A percentile compares a stretch with the other conserved stretches of the same genome.
Conservation (phyloP, 2,329 filamentous ascomycete species). For the Stachybotrys elegans region DNA sequence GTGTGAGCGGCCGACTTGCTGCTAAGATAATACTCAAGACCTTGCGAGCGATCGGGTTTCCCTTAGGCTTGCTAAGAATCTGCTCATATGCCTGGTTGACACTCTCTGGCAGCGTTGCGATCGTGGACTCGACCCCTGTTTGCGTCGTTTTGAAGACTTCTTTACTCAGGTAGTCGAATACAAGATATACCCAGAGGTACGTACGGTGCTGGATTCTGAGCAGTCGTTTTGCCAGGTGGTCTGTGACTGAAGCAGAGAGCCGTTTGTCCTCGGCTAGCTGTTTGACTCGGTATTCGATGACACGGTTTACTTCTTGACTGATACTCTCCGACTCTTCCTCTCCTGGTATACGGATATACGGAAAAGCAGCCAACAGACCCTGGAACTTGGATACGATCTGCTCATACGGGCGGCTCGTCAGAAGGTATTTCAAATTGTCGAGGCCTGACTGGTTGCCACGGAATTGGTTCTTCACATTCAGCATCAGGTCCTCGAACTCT, state of each 20-base stretch:
- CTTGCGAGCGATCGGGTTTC: slow-evolving; percentile 13
- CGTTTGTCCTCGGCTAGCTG: slow-evolving; percentile 10
- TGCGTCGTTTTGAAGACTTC: slow-evolving; percentile 14
- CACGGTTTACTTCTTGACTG: slow-evolving; percentile 26
- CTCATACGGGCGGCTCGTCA: slow-evolving; percentile 30
- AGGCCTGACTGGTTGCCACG: too few relatives aligned
- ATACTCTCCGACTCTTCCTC: slow-evolving; percentile 30
- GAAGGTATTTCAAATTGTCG: slow-evolving; percentile 23
- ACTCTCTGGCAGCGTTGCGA: slow-evolving; percentile 19
- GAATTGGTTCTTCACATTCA: slow-evolving; percentile 4
- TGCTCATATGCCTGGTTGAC: slow-evolving; percentile 23
- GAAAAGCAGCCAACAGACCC: slow-evolving; percentile 13
- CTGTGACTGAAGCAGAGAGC: slow-evolving; percentile 10
- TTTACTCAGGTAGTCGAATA: slow-evolving; percentile 23
- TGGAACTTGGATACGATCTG: slow-evolving; percentile 21
- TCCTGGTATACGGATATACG: slow-evolving; percentile 27
- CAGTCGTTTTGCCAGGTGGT: slow-evolving; percentile 13
- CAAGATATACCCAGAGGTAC: slow-evolving; percentile 32
- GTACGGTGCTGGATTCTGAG: slow-evolving; percentile 21
- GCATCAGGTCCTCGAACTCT: slow-evolving; percentile 16
- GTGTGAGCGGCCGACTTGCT: slow-evolving; percentile 17
- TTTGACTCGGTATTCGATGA: slow-evolving; percentile 23
- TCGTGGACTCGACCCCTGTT: slow-evolving; percentile 10
- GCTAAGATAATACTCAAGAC: slow-evolving; percentile 19
- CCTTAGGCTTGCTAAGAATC: slow-evolving; percentile 17